Base-by-base conservation (phyloP, 78 protist species). In the Pigoraptor vietnamica region DNA sequence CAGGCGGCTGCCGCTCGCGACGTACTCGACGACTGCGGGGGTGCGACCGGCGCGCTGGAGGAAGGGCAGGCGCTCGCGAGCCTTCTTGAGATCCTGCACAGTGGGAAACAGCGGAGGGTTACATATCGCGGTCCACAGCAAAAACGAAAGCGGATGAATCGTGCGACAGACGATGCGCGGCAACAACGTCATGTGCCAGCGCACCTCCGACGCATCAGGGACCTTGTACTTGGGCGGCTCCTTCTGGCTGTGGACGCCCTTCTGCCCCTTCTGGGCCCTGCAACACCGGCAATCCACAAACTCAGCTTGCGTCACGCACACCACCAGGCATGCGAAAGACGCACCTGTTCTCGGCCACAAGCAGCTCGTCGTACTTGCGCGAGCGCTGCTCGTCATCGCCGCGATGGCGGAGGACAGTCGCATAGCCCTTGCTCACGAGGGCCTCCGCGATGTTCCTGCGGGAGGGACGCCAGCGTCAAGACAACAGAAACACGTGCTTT, bases 371-470 rank as follows among this genome's bases (percentile, higher is more conserved):
- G 90, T 91, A 94, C 25, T 25, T 2, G 25, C n/a, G 0, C 21
- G 93, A 24, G 35, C 95, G 91, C 81, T 39, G 32, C 23, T 91
- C 92, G 89, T 94, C 93, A 48, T 89, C 93, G 37, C 1, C 81
- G 37, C 40, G 37, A 89, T 91, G 86, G n/a, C 87, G 83, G 29
- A 87, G 24, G 48, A 82, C 89, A 24, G 91, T 37, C 0, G 93
- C 94, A 34, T 67, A 91, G 40, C 96, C 96, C 21, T 55, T 40
- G 37, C 48, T 37, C 39, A 93, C 39, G 36, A 93, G 93, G 33
- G 93, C 93, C 90, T 87, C 95, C 39, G 92, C 94, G 36, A 90
- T 92, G 84, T 93, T 93, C 39, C 0, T 84, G 39, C 36, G 0
- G 88, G 23, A 19, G 25, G 36, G 38, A 23, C 38, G 90, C 23